These are phyloP conservation scores for Sicyos baderoa DNA, from an alignment of 306 rosid species.

Conservation along the genomic window DNA sequence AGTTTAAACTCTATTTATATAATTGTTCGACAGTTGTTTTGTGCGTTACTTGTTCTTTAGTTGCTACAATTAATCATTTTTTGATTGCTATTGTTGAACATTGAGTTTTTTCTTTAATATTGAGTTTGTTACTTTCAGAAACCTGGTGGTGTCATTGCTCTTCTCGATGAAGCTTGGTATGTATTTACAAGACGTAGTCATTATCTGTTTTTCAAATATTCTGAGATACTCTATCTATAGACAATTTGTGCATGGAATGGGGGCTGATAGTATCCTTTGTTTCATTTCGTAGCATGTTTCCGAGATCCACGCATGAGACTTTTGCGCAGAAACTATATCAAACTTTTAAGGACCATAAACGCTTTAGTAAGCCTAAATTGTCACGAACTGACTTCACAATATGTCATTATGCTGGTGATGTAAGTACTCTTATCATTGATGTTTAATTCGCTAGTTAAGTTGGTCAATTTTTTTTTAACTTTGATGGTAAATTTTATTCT, in stretches of 20 bases:
- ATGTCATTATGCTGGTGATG: conserved; percentile 93
- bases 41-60: not conserved
- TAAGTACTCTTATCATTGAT: conserved; percentile 34
- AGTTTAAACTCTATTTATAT: not conserved
- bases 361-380: conserved; percentile 94
- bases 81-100: not conserved
- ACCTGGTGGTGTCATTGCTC: conserved; percentile 94
- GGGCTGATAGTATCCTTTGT: conserved; percentile 30
- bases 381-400: conserved; percentile 74
- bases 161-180: conserved; percentile 97
- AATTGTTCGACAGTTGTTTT: not conserved
- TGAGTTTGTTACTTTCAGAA: conserved; percentile 52
- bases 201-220: too few species aligned
- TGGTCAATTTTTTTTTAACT: not conserved
- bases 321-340: conserved; percentile 88
- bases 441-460: not conserved
- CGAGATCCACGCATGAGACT: conserved; percentile 89
- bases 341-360: conserved; percentile 74
- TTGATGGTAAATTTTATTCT: conserved; percentile 19
- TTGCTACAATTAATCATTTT: conserved; percentile 1
- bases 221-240: not conserved
- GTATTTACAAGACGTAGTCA: conserved; percentile 20
- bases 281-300: conserved; percentile 82
- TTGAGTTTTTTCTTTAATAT: conserved; percentile 30
- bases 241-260: not conserved